Evolutionary conservation across 2,329 filamentous ascomycete species (phyloP), one percentile per base, ranked within the genome.

Genomic region (Fusarium begoniae): DNA sequence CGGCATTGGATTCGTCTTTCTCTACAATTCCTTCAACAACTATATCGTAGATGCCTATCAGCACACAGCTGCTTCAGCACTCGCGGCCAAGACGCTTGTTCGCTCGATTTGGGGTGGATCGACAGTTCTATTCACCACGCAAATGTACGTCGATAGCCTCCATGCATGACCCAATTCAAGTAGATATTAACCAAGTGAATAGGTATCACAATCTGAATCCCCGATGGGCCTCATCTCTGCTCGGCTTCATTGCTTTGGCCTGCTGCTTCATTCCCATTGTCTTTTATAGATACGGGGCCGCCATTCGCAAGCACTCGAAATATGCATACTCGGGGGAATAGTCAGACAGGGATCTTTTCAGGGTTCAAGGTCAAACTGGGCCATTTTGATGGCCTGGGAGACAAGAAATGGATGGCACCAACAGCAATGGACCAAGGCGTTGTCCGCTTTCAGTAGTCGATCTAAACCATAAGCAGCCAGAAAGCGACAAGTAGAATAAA

Each of bases 271-370:
- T 43, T 24, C 41, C 41, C 14, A 3, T 43, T n/a, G 41, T 17
- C 22, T 43, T 43, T 2, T 43, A 43, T 17, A 43, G 9, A 43
- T 43, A 43, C n/a, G 41, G 41, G 14, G 41, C 41, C 41, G 41
- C 41, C 9, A 43, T 43, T 43, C 41, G 41, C 22, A 43, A 24
- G 41, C 41, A 43, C 41, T 43, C 41, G 22, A 24, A 43, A 11
- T 43, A 24, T 43, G 41, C n/a, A 43, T 43, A 43, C 41, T 43
- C 41, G 9, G n/a, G 14, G 14, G 41, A 43, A 13, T 43, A 43
- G 14, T 11, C 22, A 17, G 22, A n/a, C 1, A 43, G 7, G 41
- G 0, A 37, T 37, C 7, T 0, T 0, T 37, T 0, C 35, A 0
- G 0, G 8, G 15, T 5, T 37, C 15, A 37, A 18, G 35, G 35